Conservation (phyloP, 257 asterid genomes). For the Henckelia pumila region DNA sequence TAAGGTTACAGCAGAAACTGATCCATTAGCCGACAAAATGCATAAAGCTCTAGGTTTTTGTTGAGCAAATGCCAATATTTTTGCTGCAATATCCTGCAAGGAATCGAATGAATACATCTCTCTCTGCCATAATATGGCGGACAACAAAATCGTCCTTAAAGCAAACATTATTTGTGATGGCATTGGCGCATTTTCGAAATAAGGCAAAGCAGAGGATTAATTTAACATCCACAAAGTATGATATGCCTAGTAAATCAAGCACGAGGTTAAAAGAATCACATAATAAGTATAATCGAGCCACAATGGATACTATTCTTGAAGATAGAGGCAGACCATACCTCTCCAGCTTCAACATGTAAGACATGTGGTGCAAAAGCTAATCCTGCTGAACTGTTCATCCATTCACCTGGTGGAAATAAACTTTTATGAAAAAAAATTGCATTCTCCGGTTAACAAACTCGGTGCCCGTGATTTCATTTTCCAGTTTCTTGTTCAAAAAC, state of each 20-base stretch:
- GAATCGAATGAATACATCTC: neutral
- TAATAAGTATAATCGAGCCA: neutral
- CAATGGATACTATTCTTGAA: neutral
- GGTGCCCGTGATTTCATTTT: neutral
- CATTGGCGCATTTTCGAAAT: neutral
- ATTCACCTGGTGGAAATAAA: conserved; percentile 36
- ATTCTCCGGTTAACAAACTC: neutral
- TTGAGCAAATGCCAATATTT: too few relatives aligned
- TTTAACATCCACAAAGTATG: too few relatives aligned
- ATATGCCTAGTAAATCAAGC: too few relatives aligned
- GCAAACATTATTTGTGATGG: too few relatives aligned
- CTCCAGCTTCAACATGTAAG: conserved; percentile 37
- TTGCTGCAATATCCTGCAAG: too few relatives aligned
- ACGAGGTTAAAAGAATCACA: too few relatives aligned
- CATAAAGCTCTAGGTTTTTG: too few relatives aligned
- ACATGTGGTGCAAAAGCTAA: conserved; percentile 46
- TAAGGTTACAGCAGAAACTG: too few relatives aligned
- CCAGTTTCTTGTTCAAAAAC: neutral
- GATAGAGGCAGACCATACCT: conserved; percentile 23
- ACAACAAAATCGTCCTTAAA: neutral
- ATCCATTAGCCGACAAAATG: too few relatives aligned
- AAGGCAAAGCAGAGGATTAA: neutral
- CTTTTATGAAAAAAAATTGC: neutral
- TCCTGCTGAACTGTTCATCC: conserved; percentile 53
- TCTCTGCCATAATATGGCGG: neutral